Conservation (phyloP, 768 basidiomycete genomes). For the Suillus sp. region DNA sequence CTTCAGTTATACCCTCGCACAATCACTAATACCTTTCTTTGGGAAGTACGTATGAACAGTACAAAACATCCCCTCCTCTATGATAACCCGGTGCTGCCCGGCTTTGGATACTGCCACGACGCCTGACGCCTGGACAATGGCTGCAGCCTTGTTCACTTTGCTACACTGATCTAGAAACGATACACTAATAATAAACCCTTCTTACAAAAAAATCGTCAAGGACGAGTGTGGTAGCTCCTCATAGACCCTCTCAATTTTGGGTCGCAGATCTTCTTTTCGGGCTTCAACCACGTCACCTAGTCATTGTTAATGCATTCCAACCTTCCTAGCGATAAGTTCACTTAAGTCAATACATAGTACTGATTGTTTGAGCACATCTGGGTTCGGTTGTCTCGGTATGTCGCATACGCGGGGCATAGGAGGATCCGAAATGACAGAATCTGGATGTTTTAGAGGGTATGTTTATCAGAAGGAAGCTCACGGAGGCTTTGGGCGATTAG, state of each 20-base stretch:
- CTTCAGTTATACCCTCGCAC: conserved; percentile 97
- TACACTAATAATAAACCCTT: not conserved
- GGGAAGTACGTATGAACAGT: conserved; percentile 69
- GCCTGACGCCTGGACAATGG: not conserved
- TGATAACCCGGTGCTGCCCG: not conserved
- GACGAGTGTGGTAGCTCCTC: not conserved
- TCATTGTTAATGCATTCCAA: not conserved
- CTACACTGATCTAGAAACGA: not conserved
- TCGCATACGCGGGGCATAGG: too few species aligned
- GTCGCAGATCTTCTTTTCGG: not conserved
- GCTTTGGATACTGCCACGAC: not conserved
- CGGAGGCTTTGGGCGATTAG: too few species aligned
- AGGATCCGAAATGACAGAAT: too few species aligned
- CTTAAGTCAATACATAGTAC: too few species aligned
- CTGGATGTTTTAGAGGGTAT: too few species aligned
- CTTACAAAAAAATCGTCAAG: not conserved
- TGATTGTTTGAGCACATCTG: too few species aligned
- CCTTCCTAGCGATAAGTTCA: not conserved
- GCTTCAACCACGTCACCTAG: not conserved
- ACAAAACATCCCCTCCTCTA: not conserved
- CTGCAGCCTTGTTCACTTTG: not conserved
- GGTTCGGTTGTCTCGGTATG: too few species aligned
- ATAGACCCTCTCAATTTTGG: not conserved
- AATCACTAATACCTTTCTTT: conserved; percentile 92
- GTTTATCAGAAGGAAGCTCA: too few species aligned